Conservation (phyloP, 305 asterid genomes). For the Rubia peregrina region DNA sequence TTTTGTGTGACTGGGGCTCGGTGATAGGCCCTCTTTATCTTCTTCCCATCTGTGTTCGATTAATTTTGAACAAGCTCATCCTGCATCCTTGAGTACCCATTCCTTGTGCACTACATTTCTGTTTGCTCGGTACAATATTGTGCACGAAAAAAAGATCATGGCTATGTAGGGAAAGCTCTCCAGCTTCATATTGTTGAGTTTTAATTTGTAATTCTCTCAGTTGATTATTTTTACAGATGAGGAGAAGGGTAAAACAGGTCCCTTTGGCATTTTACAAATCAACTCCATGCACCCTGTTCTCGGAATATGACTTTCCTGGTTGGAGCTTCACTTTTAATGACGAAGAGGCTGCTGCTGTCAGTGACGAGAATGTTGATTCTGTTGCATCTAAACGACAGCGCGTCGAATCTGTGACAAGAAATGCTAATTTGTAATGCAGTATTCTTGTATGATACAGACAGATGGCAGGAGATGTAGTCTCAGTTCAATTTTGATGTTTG, state of each 20-base stretch:
- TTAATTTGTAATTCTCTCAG: not conserved
- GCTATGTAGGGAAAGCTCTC: not conserved
- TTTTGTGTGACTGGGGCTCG: not conserved
- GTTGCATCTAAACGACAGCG: constrained; percentile 37
- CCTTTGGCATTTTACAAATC: constrained; percentile 80
- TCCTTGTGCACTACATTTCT: not conserved
- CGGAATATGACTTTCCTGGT: constrained; percentile 67
- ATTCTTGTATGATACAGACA: not conserved
- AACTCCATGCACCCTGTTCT: constrained; percentile 61
- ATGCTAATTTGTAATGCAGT: not conserved
- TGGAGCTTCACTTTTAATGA: constrained; percentile 59
- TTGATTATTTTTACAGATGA: constrained; percentile 38
- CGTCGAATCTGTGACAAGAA: constrained; percentile 13
- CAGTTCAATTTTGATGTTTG: not conserved
- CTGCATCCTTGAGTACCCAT: not conserved
- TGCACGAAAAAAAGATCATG: not conserved
- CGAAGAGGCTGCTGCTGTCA: constrained; percentile 14
- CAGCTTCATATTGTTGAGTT: not conserved
- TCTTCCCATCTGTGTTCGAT: not conserved
- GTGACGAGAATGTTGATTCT: not conserved
- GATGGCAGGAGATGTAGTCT: no score
- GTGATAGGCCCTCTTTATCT: not conserved
- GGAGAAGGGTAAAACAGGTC: constrained; percentile 84
- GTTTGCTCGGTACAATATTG: not conserved
- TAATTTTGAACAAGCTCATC: not conserved